Evolutionary conservation across 2,329 filamentous ascomycete species (phyloP).

Genomic region (Neopestalotiopsis sp.): DNA sequence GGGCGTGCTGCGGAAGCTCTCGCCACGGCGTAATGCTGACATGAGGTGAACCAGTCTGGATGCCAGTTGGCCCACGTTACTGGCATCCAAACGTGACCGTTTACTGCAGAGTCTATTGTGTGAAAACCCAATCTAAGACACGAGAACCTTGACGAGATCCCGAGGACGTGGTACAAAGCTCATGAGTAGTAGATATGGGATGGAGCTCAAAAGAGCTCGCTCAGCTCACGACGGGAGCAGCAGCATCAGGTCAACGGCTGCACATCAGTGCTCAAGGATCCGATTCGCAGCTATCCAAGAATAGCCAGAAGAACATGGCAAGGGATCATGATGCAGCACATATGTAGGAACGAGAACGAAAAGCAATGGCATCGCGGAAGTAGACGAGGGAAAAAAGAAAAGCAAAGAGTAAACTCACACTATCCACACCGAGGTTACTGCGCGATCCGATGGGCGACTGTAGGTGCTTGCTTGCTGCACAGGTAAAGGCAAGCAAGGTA

Average conservation of each 20-base stretch:
- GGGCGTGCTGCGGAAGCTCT: not conserved
- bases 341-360: not conserved
- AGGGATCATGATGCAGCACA: not conserved
- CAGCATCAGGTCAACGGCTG: not conserved
- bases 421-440: not conserved
- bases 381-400: not conserved
- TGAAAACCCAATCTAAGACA: constrained; percentile 8
- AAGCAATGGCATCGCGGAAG: not conserved
- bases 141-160: constrained; percentile 4
- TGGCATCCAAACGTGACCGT: constrained; percentile 1
- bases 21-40: not conserved
- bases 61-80: not conserved
- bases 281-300: not conserved
- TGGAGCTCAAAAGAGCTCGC: not conserved
- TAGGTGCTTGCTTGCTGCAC: not conserved
- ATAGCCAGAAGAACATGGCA: not conserved
- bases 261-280: not conserved
- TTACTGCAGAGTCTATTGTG: not conserved
- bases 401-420: not conserved
- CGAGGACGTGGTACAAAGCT: constrained; percentile 7
- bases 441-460: not conserved
- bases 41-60: not conserved
- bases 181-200: not conserved
- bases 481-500: not conserved
- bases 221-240: not conserved